Conservation (phyloP, 2,329 filamentous ascomycete genomes). For the Aspergillus sp. region DNA sequence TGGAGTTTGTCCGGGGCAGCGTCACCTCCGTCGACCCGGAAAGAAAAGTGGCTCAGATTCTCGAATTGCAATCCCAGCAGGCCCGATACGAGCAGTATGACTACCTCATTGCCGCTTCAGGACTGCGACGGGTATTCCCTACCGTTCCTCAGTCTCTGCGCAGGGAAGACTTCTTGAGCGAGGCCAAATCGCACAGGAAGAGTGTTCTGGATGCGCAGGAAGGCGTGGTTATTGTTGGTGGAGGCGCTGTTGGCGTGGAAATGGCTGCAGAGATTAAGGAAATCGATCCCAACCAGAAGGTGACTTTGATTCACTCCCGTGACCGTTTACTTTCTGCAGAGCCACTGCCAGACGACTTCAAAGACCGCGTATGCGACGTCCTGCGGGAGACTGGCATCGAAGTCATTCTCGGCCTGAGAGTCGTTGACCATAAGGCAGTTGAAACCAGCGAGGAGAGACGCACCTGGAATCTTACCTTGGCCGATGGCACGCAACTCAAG, state of each 20-base stretch:
- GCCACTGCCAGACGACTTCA: slow-evolving; percentile 62
- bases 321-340: slow-evolving; percentile 65
- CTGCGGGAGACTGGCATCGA: slow-evolving; percentile 56
- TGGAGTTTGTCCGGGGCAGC: slow-evolving; percentile 61
- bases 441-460: slow-evolving; percentile 10
- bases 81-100: slow-evolving; percentile 51
- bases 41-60: slow-evolving; percentile 53
- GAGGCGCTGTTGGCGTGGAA: slow-evolving; percentile 71
- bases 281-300: slow-evolving; percentile 55
- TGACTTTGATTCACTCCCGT: slow-evolving; percentile 70
- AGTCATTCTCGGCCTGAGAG: slow-evolving; percentile 21
- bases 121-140: slow-evolving; percentile 63
- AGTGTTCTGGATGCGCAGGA: slow-evolving; percentile 43
- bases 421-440: slow-evolving; percentile 16
- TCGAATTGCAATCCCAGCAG: slow-evolving; percentile 43
- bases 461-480: slow-evolving; percentile 46
- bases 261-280: slow-evolving; percentile 73
- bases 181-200: slow-evolving; percentile 14
- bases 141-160: slow-evolving; percentile 60
- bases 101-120: slow-evolving; percentile 67
- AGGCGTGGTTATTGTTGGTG: slow-evolving; percentile 63
- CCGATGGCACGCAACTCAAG: slow-evolving; percentile 52
- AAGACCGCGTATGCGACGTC: slow-evolving; percentile 50
- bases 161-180: slow-evolving; percentile 19
- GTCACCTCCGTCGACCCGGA: slow-evolving; percentile 55